Conservation (phyloP, 176 grass and related monocot genomes). For the Oryza brachyantha region DNA sequence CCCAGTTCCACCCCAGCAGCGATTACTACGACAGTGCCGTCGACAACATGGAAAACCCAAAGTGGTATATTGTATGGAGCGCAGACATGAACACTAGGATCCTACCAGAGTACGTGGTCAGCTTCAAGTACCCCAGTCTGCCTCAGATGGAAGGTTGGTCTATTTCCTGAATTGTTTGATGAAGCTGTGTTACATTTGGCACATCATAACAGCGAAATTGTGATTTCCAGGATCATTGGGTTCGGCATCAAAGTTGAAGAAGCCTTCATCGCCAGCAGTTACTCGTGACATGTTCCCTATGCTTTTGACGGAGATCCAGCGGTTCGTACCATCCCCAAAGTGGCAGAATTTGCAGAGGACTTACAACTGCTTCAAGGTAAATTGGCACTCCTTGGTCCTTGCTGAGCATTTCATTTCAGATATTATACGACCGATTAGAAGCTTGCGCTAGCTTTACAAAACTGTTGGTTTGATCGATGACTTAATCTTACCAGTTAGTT, state of each 20-base stretch:
- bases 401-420: not conserved
- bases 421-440: not conserved
- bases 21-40: conserved; percentile 61
- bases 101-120: conserved; percentile 76
- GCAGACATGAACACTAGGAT: conserved; percentile 78
- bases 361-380: conserved; percentile 68
- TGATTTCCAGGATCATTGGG: conserved; percentile 37
- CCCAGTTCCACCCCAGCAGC: conserved; percentile 59
- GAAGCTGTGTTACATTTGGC: not conserved
- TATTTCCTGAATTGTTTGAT: not conserved
- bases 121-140: conserved; percentile 56
- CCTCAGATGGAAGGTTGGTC: conserved; percentile 18
- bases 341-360: conserved; percentile 30
- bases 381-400: not conserved
- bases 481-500: not conserved
- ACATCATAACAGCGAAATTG: not conserved
- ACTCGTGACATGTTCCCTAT: conserved; percentile 49
- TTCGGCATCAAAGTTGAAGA: conserved; percentile 27
- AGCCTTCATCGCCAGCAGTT: conserved; percentile 11
- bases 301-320: conserved; percentile 57
- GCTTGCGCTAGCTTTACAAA: not conserved
- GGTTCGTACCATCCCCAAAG: conserved; percentile 34
- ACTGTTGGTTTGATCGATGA: not conserved
- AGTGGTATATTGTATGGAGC: conserved; percentile 81
- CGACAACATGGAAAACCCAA: conserved; percentile 55